Conservation (phyloP, 371 early-diverging fungal species). For the Racocetra persica region DNA sequence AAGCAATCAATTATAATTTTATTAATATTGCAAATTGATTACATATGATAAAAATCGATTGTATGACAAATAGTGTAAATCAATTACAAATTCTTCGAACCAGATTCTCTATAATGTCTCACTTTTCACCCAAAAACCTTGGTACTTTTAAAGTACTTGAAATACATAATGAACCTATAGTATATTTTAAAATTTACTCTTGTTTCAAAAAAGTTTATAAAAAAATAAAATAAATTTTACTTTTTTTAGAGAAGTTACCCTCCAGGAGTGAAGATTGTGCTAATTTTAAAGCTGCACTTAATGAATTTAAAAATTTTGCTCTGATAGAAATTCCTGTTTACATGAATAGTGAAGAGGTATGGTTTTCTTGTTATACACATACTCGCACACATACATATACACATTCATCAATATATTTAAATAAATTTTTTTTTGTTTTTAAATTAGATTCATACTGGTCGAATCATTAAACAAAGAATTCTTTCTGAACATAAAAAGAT, state of each 20-base stretch:
- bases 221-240: not conserved
- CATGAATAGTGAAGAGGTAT: conserved; percentile 86
- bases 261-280: conserved; percentile 83
- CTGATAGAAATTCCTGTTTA: conserved; percentile 85
- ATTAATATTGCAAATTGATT: too few species aligned
- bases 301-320: conserved; percentile 72
- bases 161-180: conserved; percentile 91
- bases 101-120: not conserved
- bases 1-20: too few species aligned
- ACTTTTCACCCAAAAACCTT: conserved; percentile 55
- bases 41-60: too few species aligned
- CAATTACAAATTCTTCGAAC: too few species aligned
- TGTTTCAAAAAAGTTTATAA: not conserved
- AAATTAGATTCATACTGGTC: conserved; percentile 67
- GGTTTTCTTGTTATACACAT: not conserved
- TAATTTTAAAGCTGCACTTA: conserved; percentile 78
- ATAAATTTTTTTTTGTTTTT: not conserved
- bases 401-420: too few species aligned
- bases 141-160: conserved; percentile 82
- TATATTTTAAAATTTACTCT: conserved; percentile 42
- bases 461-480: conserved; percentile 74
- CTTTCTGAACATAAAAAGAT: conserved; percentile 86
- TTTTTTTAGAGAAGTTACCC: conserved; percentile 61
- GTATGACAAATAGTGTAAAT: too few species aligned
- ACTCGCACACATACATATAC: too few species aligned